Percentiles rank a stretch among this genome's conserved stretches.
These are phyloP conservation scores for Trifolium repens DNA, from an alignment of 306 rosid genomes.

Conservation along the genomic window DNA sequence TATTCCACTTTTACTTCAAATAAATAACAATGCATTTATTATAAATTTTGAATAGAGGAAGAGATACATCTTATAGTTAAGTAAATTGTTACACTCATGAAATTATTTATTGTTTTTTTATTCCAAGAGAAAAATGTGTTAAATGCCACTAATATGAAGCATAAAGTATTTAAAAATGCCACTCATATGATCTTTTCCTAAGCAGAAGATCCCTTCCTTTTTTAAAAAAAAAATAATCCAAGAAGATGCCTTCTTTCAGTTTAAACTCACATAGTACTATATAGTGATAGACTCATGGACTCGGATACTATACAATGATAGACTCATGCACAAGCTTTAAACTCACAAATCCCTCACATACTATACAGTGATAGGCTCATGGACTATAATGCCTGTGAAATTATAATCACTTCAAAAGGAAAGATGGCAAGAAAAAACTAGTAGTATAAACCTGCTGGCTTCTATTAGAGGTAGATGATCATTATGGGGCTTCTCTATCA, in stretches of 20 bases:
- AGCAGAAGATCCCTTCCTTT: neutral
- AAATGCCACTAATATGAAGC: neutral
- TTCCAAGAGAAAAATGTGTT: neutral
- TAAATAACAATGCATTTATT: neutral
- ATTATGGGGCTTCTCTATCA: conserved; percentile 92
- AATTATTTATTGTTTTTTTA: neutral
- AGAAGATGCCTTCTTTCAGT: conserved; percentile 20
- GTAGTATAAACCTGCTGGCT: conserved; percentile 90
- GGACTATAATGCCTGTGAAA: conserved; percentile 12
- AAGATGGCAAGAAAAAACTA: conserved; percentile 22
- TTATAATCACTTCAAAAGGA: conserved; percentile 26
- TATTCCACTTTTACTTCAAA: neutral
- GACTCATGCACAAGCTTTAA: neutral
- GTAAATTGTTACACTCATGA: neutral
- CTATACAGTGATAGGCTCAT: neutral
- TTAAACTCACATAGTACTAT: neutral
- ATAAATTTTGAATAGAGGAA: neutral
- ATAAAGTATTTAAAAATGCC: neutral
- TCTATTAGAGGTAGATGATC: conserved; percentile 93
- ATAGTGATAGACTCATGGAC: neutral
- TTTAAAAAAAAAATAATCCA: too few species aligned
- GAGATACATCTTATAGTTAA: neutral
- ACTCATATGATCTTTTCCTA: conserved; percentile 4
- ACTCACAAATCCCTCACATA: neutral
- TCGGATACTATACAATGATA: neutral